These are phyloP conservation scores for Cryptosporidium muris DNA, from an alignment of 169 alveolate genomes.

Conservation along the genomic window DNA sequence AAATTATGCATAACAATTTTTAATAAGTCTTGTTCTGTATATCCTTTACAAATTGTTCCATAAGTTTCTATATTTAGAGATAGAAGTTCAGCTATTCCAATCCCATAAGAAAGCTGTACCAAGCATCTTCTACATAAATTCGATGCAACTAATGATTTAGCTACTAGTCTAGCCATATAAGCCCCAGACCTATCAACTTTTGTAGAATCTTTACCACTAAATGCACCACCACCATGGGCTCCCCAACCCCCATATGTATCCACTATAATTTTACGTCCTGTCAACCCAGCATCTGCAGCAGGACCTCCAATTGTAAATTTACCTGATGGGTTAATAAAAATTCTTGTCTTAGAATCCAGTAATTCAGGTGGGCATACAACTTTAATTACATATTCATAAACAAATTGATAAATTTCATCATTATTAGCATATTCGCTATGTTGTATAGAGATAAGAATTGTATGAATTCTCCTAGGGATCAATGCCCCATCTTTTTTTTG, in stretches of 20 bases:
- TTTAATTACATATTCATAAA: slow-evolving; percentile 92
- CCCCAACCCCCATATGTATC: slow-evolving; percentile 99
- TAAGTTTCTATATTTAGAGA: slow-evolving; percentile 95
- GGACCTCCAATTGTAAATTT: slow-evolving; percentile 99
- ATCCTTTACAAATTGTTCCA: slow-evolving; percentile 91
- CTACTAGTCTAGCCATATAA: slow-evolving; percentile 97
- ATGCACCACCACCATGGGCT: slow-evolving; percentile 99
- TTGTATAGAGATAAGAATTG: slow-evolving; percentile 92
- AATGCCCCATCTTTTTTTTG: slow-evolving; percentile 80
- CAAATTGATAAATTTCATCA: slow-evolving; percentile 83
- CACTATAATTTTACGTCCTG: slow-evolving; percentile 98
- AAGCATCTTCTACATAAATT: slow-evolving; percentile 94
- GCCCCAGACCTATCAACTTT: slow-evolving; percentile 99
- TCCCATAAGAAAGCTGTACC: slow-evolving; percentile 97
- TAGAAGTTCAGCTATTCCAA: slow-evolving; percentile 96
- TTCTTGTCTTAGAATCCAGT: slow-evolving; percentile 92
- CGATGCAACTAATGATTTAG: slow-evolving; percentile 95
- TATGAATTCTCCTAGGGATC: slow-evolving; percentile 92
- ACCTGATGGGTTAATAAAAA: slow-evolving; percentile 96
- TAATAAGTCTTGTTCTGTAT: slow-evolving; percentile 89
- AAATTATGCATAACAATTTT: slow-evolving; percentile 91
- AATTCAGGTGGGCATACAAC: slow-evolving; percentile 91
- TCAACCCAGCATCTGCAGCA: slow-evolving; percentile 99
- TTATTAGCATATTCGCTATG: slow-evolving; percentile 82
- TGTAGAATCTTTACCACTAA: slow-evolving; percentile 99